These are phyloP conservation scores for Brassica incana DNA, from an alignment of 345 rosid species.

Conservation along the genomic window DNA sequence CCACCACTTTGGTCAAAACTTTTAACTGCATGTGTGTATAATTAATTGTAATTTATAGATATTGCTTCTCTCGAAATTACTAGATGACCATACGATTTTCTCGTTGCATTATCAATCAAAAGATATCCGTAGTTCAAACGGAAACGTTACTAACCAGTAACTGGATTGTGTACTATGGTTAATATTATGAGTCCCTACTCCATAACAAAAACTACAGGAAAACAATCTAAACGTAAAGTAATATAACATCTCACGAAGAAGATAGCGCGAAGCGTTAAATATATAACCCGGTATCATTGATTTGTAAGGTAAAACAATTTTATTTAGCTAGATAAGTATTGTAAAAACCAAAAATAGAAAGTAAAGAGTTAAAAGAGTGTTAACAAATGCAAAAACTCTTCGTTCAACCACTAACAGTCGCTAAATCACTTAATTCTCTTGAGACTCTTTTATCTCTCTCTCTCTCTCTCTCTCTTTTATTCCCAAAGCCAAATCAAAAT, in stretches of 20 bases:
- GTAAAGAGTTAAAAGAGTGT: constrained; percentile 9
- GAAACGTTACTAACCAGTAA: neutral
- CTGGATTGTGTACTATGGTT: neutral
- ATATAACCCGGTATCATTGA: neutral
- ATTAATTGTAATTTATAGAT: neutral
- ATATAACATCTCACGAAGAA: neutral
- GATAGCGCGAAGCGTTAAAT: neutral
- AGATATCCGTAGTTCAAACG: neutral
- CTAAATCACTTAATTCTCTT: constrained; percentile 14
- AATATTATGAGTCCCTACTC: neutral
- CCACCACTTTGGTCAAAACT: constrained; percentile 32
- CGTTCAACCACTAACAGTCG: constrained; percentile 23
- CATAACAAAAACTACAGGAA: neutral
- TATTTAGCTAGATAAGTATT: neutral
- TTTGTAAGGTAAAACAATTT: constrained; percentile 5
- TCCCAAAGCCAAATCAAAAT: constrained; percentile 26
- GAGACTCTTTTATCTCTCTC: neutral
- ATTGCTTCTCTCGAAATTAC: neutral
- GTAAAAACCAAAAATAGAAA: constrained; percentile 30
- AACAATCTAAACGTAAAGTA: neutral
- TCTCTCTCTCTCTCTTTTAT: neutral
- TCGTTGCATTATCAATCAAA: neutral
- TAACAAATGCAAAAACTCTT: constrained; percentile 19
- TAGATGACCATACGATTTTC: neutral
- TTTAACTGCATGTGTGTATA: constrained; percentile 3